Evolutionary conservation across 495 filamentous ascomycete species (phyloP).

Genomic region (Talaromyces thailandensis): DNA sequence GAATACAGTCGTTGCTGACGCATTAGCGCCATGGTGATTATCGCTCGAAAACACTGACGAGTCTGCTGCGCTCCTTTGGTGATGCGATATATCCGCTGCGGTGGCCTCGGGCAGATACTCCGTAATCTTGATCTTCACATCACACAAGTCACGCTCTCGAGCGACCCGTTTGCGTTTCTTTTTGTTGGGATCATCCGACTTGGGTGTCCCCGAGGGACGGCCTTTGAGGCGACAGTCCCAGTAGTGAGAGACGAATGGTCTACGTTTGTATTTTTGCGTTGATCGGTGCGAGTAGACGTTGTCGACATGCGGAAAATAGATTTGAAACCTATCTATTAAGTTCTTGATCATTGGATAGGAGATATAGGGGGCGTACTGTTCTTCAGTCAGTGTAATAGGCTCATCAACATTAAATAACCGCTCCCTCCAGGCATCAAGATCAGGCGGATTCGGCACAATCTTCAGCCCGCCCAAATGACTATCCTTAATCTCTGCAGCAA

Average conservation of each 20-base stretch:
- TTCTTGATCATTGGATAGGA: neutral
- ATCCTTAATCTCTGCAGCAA: conserved; percentile 9
- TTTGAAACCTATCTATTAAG: conserved; percentile 56
- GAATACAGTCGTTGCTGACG: neutral
- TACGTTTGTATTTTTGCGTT: conserved; percentile 77
- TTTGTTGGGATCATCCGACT: conserved; percentile 77
- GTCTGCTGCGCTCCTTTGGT: neutral
- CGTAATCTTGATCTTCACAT: conserved; percentile 89
- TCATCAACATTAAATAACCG: conserved; percentile 72
- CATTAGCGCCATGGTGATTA: neutral
- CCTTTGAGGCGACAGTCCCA: conserved; percentile 89
- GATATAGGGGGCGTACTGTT: conserved; percentile 51
- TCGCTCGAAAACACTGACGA: neutral
- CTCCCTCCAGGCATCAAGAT: conserved; percentile 64
- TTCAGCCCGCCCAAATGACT: conserved; percentile 49
- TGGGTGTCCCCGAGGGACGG: conserved; percentile 72
- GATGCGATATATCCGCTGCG: conserved; percentile 8
- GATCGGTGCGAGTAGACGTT: conserved; percentile 90
- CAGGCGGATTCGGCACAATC: conserved; percentile 56
- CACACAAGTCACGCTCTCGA: conserved; percentile 70
- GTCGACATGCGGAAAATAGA: conserved; percentile 84
- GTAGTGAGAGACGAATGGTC: conserved; percentile 76
- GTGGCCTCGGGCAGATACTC: conserved; percentile 61
- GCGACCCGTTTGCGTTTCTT: conserved; percentile 80
- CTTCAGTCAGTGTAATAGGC: conserved; percentile 63